phyloP scores from a whole-genome alignment of 192 early-diverging fungal genomes.

The Ambispora gerdemannii region DNA sequence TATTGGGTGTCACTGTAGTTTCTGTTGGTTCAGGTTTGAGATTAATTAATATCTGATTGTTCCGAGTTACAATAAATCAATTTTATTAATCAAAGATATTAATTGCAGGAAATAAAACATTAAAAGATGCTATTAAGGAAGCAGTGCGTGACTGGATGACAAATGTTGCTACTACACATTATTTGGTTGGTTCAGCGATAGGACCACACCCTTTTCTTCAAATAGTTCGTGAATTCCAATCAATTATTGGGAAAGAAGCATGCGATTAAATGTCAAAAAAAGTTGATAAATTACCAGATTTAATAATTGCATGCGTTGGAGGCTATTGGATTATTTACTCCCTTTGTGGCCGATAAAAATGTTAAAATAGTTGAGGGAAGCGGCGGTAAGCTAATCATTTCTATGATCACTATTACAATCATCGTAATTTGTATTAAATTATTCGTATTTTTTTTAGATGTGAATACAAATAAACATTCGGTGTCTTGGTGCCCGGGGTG shows the following conservation, averaged over 20 bases:
- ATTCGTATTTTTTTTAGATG: conserved; percentile 22
- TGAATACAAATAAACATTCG: conserved; percentile 84
- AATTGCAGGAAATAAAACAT: conserved; percentile 50
- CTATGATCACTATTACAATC: conserved; percentile 1
- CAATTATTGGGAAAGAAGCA: conserved; percentile 91
- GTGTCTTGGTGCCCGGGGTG: conserved; percentile 90
- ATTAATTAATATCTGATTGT: no score
- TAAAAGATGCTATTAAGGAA: conserved; percentile 99
- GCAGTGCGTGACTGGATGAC: conserved; percentile 99
- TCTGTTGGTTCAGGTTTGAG: conserved; percentile 74
- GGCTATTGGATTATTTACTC: conserved; percentile 98
- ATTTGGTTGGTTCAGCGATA: conserved; percentile 95
- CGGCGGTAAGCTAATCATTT: no score
- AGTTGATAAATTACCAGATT: conserved; percentile 83
- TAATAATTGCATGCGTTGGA: conserved; percentile 94
- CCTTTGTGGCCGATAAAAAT: conserved; percentile 80
- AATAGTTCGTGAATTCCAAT: conserved; percentile 97
- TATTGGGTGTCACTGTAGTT: conserved; percentile 91
- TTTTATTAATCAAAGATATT: no score
- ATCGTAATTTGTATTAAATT: neutral
- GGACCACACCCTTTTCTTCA: conserved; percentile 97
- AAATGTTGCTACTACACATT: conserved; percentile 90
- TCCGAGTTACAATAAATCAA: no score
- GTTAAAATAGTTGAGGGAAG: conserved; percentile 93
- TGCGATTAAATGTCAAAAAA: conserved; percentile 79